Evolutionary conservation across 2,329 filamentous ascomycete genomes (phyloP).

Genomic region (Apiospora aurea): DNA sequence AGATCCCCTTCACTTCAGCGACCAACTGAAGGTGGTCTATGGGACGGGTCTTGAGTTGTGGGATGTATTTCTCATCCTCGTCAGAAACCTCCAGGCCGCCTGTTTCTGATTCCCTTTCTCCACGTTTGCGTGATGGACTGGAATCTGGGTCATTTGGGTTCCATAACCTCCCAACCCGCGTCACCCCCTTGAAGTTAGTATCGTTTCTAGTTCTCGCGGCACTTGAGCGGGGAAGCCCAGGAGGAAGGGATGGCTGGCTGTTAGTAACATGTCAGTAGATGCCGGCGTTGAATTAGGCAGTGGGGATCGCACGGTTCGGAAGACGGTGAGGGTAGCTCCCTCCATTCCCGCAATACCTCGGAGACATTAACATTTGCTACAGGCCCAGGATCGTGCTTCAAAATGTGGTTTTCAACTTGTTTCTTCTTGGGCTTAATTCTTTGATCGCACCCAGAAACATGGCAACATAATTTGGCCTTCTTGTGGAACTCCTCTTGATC

Average conservation of each 20-base stretch:
- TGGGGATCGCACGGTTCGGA: too few relatives aligned
- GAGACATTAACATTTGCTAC: too few relatives aligned
- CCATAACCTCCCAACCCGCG: background rate
- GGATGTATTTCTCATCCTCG: background rate
- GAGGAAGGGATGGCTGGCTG: too few relatives aligned
- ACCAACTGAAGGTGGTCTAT: constrained; percentile 82
- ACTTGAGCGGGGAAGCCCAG: too few relatives aligned
- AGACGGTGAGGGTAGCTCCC: too few relatives aligned
- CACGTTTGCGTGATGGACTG: background rate
- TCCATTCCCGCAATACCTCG: too few relatives aligned
- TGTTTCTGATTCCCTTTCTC: background rate
- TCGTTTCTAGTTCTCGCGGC: too few relatives aligned
- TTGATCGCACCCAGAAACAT: background rate
- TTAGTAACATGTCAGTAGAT: too few relatives aligned
- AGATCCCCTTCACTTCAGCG: constrained; percentile 83
- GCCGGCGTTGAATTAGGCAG: too few relatives aligned
- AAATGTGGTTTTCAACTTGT: too few relatives aligned
- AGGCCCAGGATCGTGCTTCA: too few relatives aligned
- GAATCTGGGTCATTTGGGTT: background rate
- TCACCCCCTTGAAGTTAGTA: background rate
- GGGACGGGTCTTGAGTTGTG: constrained; percentile 50
- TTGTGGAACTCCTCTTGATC: background rate
- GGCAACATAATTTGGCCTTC: background rate
- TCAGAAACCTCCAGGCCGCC: background rate
- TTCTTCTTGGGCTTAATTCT: too few relatives aligned